Conservation (phyloP, 805 yeast genomes). For the Brettanomyces bruxellensis region DNA sequence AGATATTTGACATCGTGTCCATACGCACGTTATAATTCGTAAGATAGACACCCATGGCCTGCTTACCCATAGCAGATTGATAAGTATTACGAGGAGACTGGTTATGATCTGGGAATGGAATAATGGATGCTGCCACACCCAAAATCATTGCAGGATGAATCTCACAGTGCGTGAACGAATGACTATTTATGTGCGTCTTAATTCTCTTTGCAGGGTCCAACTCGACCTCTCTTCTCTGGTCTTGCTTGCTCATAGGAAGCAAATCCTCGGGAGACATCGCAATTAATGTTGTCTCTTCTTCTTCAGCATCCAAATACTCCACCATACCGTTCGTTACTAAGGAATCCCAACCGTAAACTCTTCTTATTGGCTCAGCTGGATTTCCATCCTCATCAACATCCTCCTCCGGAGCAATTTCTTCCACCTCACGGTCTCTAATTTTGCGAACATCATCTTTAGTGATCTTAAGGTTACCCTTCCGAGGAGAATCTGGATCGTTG, state of each 20-base stretch:
- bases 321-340: slow-evolving; percentile 79
- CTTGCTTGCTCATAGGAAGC: slow-evolving; percentile 41
- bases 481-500: slow-evolving; percentile 63
- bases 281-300: slow-evolving; percentile 96
- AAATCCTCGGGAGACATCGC: slow-evolving; percentile 99
- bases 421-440: slow-evolving; percentile 54
- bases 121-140: slow-evolving; percentile 97
- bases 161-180: slow-evolving; percentile 96
- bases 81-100: slow-evolving; percentile 99
- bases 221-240: slow-evolving; percentile 32
- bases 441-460: slow-evolving; percentile 77
- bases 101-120: slow-evolving; percentile 99
- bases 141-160: slow-evolving; percentile 98
- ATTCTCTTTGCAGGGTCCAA: slow-evolving; percentile 79
- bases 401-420: slow-evolving; percentile 41
- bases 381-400: slow-evolving; percentile 36
- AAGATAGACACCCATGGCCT: slow-evolving; percentile 98
- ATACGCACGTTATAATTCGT: slow-evolving; percentile 94
- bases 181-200: slow-evolving; percentile 43
- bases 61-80: slow-evolving; percentile 99
- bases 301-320: slow-evolving; percentile 97
- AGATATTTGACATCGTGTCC: slow-evolving; percentile 99
- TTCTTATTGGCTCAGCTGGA: slow-evolving; percentile 32
- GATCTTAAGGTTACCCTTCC: slow-evolving; percentile 70
- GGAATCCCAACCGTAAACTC: slow-evolving; percentile 71